Evolutionary conservation across 306 rosid genomes (phyloP).

Genomic region (Oemleria cerasiformis): DNA sequence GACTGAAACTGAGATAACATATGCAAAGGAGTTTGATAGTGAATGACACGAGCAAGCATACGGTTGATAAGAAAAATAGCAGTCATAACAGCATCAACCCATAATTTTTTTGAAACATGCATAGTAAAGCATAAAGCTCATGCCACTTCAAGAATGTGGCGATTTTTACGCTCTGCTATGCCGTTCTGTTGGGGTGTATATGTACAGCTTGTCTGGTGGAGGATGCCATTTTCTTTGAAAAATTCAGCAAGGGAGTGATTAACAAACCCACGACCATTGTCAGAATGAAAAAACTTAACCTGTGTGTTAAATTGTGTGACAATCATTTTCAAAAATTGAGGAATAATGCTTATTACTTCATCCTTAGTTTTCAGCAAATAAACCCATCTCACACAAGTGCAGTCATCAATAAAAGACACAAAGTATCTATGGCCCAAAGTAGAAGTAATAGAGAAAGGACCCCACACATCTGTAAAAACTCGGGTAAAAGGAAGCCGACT

Average conservation of each 20-base stretch:
- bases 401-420: neutral
- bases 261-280: neutral
- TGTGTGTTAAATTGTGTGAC: neutral
- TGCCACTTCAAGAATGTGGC: neutral
- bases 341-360: no score
- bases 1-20: neutral
- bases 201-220: neutral
- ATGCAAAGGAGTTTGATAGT: neutral
- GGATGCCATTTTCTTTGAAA: neutral
- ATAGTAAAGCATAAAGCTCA: neutral
- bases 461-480: neutral
- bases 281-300: neutral
- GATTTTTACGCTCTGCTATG: neutral
- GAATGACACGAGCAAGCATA: neutral
- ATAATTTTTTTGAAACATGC: no score
- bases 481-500: neutral
- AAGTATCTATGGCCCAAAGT: no score
- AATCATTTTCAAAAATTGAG: no score
- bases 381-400: no score
- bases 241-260: neutral
- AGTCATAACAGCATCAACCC: neutral
- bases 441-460: no score
- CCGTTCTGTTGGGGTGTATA: neutral
- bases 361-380: no score
- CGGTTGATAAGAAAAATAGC: neutral